phyloP scores from a whole-genome alignment of 1,284 basidiomycete species.

The Mycena sp. region DNA sequence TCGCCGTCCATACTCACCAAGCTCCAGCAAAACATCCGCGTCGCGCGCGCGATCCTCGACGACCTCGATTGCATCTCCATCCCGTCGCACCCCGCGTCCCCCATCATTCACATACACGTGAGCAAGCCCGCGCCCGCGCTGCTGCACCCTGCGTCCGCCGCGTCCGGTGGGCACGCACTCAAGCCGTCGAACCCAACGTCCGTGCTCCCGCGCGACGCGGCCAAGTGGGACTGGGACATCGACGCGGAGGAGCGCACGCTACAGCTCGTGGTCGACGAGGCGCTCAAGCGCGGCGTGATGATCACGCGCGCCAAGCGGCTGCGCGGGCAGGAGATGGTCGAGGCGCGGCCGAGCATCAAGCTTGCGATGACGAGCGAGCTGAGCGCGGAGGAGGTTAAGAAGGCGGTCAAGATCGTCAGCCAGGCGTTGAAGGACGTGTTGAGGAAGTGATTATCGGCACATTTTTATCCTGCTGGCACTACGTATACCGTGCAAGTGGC shows the following conservation, averaged over 20 bases:
- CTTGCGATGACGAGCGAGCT: constrained; percentile 84
- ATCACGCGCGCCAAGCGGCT: constrained; percentile 85
- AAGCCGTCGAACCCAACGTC: constrained; percentile 57
- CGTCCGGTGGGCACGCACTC: constrained; percentile 32
- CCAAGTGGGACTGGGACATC: constrained; percentile 61
- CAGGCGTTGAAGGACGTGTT: constrained; percentile 26
- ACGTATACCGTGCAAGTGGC: too few relatives aligned
- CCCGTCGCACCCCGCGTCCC: constrained; percentile 86
- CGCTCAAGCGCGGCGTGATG: constrained; percentile 80
- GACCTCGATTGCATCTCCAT: constrained; percentile 84
- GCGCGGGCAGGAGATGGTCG: constrained; percentile 84
- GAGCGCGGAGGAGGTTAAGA: constrained; percentile 91
- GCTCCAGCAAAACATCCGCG: constrained; percentile 85
- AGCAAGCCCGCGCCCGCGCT: constrained; percentile 46
- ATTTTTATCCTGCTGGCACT: too few relatives aligned
- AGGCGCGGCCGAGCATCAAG: constrained; percentile 87
- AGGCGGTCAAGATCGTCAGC: constrained; percentile 62
- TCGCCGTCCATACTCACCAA: constrained; percentile 78
- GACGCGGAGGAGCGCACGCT: constrained; percentile 81
- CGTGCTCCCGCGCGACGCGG: constrained; percentile 48
- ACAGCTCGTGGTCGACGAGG: constrained; percentile 91
- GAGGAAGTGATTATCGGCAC: constrained; percentile 11
- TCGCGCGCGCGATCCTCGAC: constrained; percentile 82
- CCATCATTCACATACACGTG: constrained; percentile 89
- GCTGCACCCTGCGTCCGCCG: constrained; percentile 35